Conservation (phyloP, 2,329 filamentous ascomycete genomes). For the Colletotrichum zoysiae region DNA sequence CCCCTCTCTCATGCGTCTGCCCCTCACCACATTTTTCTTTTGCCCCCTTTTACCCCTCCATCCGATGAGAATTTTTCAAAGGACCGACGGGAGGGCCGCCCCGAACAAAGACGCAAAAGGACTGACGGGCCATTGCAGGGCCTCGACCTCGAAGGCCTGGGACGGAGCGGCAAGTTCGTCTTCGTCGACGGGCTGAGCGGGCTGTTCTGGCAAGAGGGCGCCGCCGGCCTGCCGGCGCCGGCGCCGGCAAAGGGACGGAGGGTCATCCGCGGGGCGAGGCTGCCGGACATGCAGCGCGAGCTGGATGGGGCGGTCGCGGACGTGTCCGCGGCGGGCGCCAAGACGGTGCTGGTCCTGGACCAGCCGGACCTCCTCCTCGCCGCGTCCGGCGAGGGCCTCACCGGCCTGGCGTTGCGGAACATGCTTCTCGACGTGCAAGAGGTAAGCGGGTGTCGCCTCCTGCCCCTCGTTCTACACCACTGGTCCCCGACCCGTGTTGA, state of each 20-base stretch:
- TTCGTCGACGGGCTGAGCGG: constrained; percentile 82
- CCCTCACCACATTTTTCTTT: neutral
- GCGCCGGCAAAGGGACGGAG: constrained; percentile 38
- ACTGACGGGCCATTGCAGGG: constrained; percentile 59
- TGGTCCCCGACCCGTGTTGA: neutral
- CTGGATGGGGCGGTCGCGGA: constrained; percentile 57
- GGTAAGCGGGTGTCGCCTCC: constrained; percentile 59
- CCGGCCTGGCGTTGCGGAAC: constrained; percentile 63
- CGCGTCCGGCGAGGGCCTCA: constrained; percentile 60
- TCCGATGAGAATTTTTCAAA: constrained; percentile 7
- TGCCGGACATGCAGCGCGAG: constrained; percentile 54
- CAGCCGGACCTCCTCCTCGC: constrained; percentile 75
- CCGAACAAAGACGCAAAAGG: neutral
- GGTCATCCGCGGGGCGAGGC: constrained; percentile 49
- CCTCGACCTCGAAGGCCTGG: constrained; percentile 75
- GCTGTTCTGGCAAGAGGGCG: constrained; percentile 57
- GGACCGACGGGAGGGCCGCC: neutral
- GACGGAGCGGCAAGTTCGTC: constrained; percentile 70
- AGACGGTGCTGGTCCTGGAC: constrained; percentile 73
- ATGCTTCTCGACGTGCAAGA: constrained; percentile 71
- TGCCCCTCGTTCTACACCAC: neutral
- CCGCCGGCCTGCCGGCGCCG: constrained; percentile 17
- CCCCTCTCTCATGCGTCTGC: neutral
- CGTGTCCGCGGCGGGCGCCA: constrained; percentile 55
- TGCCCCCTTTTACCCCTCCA: constrained; percentile 7